Percentiles rank a stretch among this genome's conserved stretches.
Conservation (phyloP, 2,329 filamentous ascomycete species). For the Aschersonia sp. region DNA sequence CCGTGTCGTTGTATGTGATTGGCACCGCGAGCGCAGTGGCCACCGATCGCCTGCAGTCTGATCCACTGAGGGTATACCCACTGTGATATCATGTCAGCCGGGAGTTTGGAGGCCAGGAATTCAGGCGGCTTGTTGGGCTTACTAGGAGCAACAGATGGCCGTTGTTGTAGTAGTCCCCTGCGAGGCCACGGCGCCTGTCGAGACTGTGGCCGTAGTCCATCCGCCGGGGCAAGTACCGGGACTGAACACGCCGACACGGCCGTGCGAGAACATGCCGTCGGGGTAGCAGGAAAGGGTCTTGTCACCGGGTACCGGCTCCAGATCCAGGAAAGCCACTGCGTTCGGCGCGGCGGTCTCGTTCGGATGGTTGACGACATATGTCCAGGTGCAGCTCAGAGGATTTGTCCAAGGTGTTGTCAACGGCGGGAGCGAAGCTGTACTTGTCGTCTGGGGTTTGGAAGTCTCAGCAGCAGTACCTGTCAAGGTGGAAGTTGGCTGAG, state of each 20-base stretch:
- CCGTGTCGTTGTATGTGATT: constrained; percentile 20
- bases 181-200: constrained; percentile 11
- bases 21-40: constrained; percentile 21
- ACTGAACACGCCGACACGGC: constrained; percentile 23
- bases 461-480: background rate
- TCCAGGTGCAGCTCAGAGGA: constrained; percentile 23
- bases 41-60: constrained; percentile 18
- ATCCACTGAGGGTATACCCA: constrained; percentile 18
- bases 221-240: constrained; percentile 23
- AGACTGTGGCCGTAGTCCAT: constrained; percentile 22
- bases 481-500: constrained; percentile 6
- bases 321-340: constrained; percentile 21
- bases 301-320: constrained; percentile 19
- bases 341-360: constrained; percentile 11
- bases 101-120: background rate
- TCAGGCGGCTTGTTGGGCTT: constrained; percentile 8
- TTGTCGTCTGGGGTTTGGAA: background rate
- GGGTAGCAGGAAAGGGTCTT: constrained; percentile 25
- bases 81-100: constrained; percentile 8
- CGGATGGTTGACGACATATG: constrained; percentile 17
- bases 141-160: constrained; percentile 26
- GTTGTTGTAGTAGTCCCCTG: constrained; percentile 19
- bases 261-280: constrained; percentile 22
- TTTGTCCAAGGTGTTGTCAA: constrained; percentile 23
- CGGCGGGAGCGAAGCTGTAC: constrained; percentile 14